Evolutionary conservation across 164 flowering plant genomes (phyloP).

Genomic region (Nymphaea thermarum): DNA sequence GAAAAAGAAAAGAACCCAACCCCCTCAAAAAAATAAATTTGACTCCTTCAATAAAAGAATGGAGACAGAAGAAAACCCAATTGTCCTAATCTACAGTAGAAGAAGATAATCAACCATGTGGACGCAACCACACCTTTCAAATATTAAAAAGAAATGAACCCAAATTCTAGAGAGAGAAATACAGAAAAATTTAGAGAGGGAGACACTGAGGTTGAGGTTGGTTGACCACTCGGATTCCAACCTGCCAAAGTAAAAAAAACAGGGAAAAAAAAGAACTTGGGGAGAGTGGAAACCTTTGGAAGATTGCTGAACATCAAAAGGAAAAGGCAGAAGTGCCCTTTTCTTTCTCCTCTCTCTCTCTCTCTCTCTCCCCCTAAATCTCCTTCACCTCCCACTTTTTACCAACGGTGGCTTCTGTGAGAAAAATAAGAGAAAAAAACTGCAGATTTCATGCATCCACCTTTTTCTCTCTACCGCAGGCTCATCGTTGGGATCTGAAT

Average conservation of each 20-base stretch:
- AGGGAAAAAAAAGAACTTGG: not conserved
- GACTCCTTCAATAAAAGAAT: slow-evolving; percentile 7
- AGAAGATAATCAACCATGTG: slow-evolving; percentile 44
- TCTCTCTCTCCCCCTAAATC: not conserved
- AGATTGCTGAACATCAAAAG: not conserved
- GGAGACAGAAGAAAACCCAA: slow-evolving; percentile 11
- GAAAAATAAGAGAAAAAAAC: not conserved
- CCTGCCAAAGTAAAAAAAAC: slow-evolving; percentile 3
- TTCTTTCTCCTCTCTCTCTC: not conserved
- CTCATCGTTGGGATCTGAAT: not conserved
- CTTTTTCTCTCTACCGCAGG: not conserved
- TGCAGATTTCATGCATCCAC: not conserved
- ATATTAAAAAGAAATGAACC: slow-evolving; percentile 20
- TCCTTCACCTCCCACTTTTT: not conserved
- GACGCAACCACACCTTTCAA: slow-evolving; percentile 73
- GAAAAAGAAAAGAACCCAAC: slow-evolving; percentile 6
- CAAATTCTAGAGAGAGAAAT: slow-evolving; percentile 7
- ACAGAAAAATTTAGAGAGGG: not conserved
- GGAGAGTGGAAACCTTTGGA: not conserved
- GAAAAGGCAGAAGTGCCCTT: not conserved
- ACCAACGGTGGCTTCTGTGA: not conserved
- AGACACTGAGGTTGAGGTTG: slow-evolving; percentile 17
- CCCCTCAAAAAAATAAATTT: not conserved
- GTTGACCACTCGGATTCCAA: slow-evolving; percentile 43
- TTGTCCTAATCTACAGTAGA: slow-evolving; percentile 1